phyloP scores from a whole-genome alignment of 768 basidiomycete genomes.

The Tylopilus balloui region DNA sequence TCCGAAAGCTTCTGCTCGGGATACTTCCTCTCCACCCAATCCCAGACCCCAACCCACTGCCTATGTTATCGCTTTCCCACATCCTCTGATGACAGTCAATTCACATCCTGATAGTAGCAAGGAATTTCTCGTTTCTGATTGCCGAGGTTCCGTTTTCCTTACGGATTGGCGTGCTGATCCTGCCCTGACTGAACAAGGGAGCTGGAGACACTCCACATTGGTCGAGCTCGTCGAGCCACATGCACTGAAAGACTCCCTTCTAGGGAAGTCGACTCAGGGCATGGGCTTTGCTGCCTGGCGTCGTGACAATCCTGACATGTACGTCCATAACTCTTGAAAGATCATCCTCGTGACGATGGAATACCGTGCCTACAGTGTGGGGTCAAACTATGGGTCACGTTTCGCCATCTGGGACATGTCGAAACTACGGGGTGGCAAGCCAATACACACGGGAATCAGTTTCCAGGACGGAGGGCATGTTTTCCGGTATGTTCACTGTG shows the following conservation, averaged over 20 bases:
- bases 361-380: slow-evolving; percentile 46
- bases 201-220: slow-evolving; percentile 59
- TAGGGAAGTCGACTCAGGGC: slow-evolving; percentile 44
- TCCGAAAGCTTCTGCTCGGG: slow-evolving; percentile 30
- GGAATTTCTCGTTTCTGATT: slow-evolving; percentile 76
- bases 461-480: slow-evolving; percentile 63
- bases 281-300: slow-evolving; percentile 68
- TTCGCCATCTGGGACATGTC: slow-evolving; percentile 78
- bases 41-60: slow-evolving; percentile 68
- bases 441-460: slow-evolving; percentile 53
- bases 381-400: slow-evolving; percentile 66
- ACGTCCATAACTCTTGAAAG: slow-evolving; percentile 26
- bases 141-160: slow-evolving; percentile 66
- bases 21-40: slow-evolving; percentile 27
- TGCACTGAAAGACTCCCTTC: slow-evolving; percentile 49
- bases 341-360: not conserved
- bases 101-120: slow-evolving; percentile 72
- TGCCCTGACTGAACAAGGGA: slow-evolving; percentile 43
- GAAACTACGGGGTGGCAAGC: slow-evolving; percentile 69
- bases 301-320: slow-evolving; percentile 68
- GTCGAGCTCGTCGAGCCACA: slow-evolving; percentile 71
- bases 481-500: slow-evolving; percentile 50
- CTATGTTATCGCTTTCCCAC: slow-evolving; percentile 67
- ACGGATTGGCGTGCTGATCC: slow-evolving; percentile 83
- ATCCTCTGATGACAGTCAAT: slow-evolving; percentile 64